Evolutionary conservation across 2,329 filamentous ascomycete species (phyloP), one percentile per base, ranked within the genome.

Genomic region (Penicillium glabrum): DNA sequence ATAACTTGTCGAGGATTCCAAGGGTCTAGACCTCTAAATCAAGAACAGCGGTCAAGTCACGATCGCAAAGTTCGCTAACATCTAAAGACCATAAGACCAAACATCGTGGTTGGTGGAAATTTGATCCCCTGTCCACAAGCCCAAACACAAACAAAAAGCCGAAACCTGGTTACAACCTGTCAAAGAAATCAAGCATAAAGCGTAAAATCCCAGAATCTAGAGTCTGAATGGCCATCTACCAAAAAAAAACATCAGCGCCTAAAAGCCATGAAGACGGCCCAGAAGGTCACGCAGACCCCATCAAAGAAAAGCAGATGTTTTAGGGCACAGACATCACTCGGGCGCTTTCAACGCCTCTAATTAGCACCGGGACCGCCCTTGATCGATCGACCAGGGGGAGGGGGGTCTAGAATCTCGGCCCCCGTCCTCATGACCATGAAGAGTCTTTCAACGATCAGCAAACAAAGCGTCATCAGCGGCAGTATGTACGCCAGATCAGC

Each of bases 391-490:
- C 50, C 37, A 45, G 39, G 50, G 41, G 39, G 10, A 39, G n/a
- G n/a, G 19, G 16, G 51, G 58, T 55, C 58, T 60, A 62, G 60
- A 62, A 49, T 43, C 35, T 24, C 19, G 6, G 27, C 19, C 37
- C 23, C 27, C 46, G 26, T 26, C 54, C 61, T 46, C 54, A 61
- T 63, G 61, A 59, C 56, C 54, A 44, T 51, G 16, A 53, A 24
- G 23, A 50, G 41, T 44, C 53, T 46, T 56, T 51, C 19, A n/a
- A 14, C 27, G 47, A 58, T 52, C 53, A 62, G 53, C 61, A 59
- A 65, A 56, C 55, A 64, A 62, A 58, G 58, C 51, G n/a, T 53
- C 46, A 60, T 59, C 53, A 61, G 58, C 46, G 24, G 47, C 24
- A 37, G 27, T 41, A 46, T 45, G 55, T 43, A 51, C 41, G 39